phyloP scores from a whole-genome alignment of 306 rosid genomes.

The Arachis hypogaea region DNA sequence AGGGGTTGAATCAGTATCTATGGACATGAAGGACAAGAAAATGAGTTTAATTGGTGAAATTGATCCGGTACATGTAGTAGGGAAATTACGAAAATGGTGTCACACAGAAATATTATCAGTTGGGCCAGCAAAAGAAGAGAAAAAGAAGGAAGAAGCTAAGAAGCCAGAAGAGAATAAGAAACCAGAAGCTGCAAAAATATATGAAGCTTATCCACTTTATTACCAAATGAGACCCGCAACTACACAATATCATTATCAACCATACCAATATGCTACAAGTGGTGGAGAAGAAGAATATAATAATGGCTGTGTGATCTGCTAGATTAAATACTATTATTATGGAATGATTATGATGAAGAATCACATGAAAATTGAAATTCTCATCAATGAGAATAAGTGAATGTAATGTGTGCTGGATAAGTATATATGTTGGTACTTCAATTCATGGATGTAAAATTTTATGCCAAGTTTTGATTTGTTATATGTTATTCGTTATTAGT shows the following conservation, averaged over 20 bases:
- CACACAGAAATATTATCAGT: slow-evolving; percentile 50
- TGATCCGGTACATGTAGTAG: slow-evolving; percentile 53
- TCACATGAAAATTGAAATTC: neutral
- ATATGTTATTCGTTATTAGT: neutral
- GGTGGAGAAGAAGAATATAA: slow-evolving; percentile 54
- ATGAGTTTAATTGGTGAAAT: slow-evolving; percentile 59
- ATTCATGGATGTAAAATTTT: neutral
- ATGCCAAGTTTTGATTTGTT: neutral
- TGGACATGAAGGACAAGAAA: slow-evolving; percentile 61
- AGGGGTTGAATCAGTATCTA: slow-evolving; percentile 55
- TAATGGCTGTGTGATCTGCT: slow-evolving; percentile 61
- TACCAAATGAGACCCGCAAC: slow-evolving; percentile 12
- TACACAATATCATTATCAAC: neutral
- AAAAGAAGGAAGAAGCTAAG: slow-evolving; percentile 53
- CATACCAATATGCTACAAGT: slow-evolving; percentile 12
- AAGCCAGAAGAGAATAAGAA: slow-evolving; percentile 4
- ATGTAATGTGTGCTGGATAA: neutral
- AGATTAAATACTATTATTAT: neutral
- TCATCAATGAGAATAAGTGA: neutral
- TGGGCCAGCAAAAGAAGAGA: slow-evolving; percentile 56
- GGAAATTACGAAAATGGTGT: slow-evolving; percentile 53
- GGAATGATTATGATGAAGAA: neutral
- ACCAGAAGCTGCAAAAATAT: slow-evolving; percentile 7
- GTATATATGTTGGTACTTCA: neutral
- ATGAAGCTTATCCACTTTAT: slow-evolving; percentile 1